These are phyloP conservation scores for Theobroma grandiflorum DNA, from an alignment of 441 rosid genomes.

Conservation along the genomic window DNA sequence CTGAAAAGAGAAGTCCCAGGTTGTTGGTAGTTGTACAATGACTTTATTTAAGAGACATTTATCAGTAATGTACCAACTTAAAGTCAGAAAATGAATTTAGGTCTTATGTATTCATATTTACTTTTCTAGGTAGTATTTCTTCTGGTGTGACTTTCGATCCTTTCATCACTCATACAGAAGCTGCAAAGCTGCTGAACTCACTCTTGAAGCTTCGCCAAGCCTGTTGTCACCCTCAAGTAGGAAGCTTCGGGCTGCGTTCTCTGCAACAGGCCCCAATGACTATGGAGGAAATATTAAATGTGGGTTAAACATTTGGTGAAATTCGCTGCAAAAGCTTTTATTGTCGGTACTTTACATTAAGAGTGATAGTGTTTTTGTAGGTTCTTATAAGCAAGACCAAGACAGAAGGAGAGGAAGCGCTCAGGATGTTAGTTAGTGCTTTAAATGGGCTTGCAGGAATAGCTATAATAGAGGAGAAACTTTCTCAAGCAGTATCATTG, in stretches of 20 bases:
- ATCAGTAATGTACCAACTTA: constrained; percentile 10
- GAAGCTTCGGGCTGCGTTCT: constrained; percentile 94
- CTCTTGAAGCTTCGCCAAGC: constrained; percentile 99
- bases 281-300: constrained; percentile 95
- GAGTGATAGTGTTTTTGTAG: constrained; percentile 44
- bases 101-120: constrained; percentile 29
- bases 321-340: constrained; percentile 23
- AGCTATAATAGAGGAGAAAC: constrained; percentile 76
- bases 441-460: constrained; percentile 97
- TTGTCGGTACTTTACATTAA: constrained; percentile 34
- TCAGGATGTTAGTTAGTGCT: constrained; percentile 86
- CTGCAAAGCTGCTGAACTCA: constrained; percentile 87
- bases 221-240: constrained; percentile 99
- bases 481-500: constrained; percentile 69
- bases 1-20: constrained; percentile 76
- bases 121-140: constrained; percentile 56
- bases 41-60: constrained; percentile 34
- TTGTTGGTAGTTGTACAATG: constrained; percentile 36
- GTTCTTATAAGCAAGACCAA: constrained; percentile 95
- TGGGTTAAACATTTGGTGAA: constrained; percentile 37
- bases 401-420: constrained; percentile 94
- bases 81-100: constrained; percentile 17
- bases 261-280: constrained; percentile 96
- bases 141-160: constrained; percentile 54
- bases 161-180: constrained; percentile 81